These are phyloP conservation scores for Diaporthe destruens DNA, from an alignment of 2,329 filamentous ascomycete species.

Conservation along the genomic window DNA sequence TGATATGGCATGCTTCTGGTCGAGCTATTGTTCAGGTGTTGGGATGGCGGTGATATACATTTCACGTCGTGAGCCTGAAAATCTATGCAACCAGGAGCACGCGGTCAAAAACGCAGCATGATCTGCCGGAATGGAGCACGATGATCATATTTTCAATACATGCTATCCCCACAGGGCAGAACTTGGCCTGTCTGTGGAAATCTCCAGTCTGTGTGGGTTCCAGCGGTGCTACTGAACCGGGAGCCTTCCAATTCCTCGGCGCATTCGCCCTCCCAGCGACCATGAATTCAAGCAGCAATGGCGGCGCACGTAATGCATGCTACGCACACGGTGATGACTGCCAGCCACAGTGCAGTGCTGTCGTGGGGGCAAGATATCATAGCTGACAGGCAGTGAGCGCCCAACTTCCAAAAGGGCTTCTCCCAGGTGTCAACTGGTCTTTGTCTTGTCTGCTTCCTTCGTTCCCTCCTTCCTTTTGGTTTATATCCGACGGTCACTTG, in stretches of 20 bases:
- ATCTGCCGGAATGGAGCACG: background rate
- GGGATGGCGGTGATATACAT: background rate
- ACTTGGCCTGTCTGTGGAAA: background rate
- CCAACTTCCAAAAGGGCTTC: background rate
- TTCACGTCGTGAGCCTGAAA: background rate
- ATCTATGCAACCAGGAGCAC: background rate
- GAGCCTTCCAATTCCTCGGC: too few relatives aligned
- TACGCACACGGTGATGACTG: background rate
- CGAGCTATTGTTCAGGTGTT: background rate
- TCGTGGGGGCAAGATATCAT: background rate
- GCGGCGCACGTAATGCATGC: background rate
- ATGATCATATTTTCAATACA: background rate
- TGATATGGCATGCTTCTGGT: background rate
- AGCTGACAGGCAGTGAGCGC: background rate
- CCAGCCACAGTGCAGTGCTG: background rate
- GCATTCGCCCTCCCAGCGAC: background rate
- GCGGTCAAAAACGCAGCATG: background rate
- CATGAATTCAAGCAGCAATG: background rate
- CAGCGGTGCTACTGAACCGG: background rate
- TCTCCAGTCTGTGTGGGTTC: background rate
- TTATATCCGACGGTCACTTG: too few relatives aligned
- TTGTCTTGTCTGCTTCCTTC: too few relatives aligned
- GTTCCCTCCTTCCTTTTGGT: too few relatives aligned
- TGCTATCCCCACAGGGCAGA: background rate
- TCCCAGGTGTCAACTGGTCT: too few relatives aligned